A percentile compares a stretch with the other conserved stretches of the same genome.
phyloP scores from a whole-genome alignment of 768 basidiomycete genomes.

The Sporobolomyces phaffii region DNA sequence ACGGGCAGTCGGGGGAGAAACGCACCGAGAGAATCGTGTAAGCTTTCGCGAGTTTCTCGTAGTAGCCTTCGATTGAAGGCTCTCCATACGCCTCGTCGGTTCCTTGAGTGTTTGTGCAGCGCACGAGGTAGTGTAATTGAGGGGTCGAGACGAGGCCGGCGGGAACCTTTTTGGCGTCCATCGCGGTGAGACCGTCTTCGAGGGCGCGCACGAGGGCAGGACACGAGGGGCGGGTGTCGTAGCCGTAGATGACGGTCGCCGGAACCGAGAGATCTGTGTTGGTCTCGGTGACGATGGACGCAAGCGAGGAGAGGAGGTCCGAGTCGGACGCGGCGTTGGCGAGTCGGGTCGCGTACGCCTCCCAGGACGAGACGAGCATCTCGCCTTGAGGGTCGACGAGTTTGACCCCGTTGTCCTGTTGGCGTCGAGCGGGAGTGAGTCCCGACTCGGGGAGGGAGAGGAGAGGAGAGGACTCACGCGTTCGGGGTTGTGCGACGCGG shows the following conservation, averaged over 20 bases:
- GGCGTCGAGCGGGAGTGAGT: background rate
- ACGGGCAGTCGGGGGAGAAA: slow-evolving; percentile 20
- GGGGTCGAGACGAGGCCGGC: slow-evolving; percentile 87
- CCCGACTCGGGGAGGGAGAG: background rate
- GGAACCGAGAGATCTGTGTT: slow-evolving; percentile 76
- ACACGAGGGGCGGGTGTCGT: slow-evolving; percentile 89
- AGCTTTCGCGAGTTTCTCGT: slow-evolving; percentile 67
- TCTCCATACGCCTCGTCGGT: slow-evolving; percentile 71
- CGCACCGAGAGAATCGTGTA: slow-evolving; percentile 83
- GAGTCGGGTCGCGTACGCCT: slow-evolving; percentile 72
- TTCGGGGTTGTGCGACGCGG: slow-evolving; percentile 99
- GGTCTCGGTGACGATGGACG: slow-evolving; percentile 57
- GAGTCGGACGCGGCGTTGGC: slow-evolving; percentile 74
- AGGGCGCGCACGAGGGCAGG: slow-evolving; percentile 67
- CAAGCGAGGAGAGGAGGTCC: slow-evolving; percentile 63
- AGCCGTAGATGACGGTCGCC: slow-evolving; percentile 76
- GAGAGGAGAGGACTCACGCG: slow-evolving; percentile 52
- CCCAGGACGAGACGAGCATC: slow-evolving; percentile 94
- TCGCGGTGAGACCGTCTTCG: slow-evolving; percentile 61
- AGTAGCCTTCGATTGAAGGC: slow-evolving; percentile 76
- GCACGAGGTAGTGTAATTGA: slow-evolving; percentile 88
- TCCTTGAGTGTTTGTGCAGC: slow-evolving; percentile 77
- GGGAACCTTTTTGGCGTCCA: slow-evolving; percentile 55
- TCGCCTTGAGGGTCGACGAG: slow-evolving; percentile 94
- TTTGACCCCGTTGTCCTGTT: slow-evolving; percentile 95